Conservation (phyloP, 176 grass and related monocot species). For the Urochloa ruziziensis region DNA sequence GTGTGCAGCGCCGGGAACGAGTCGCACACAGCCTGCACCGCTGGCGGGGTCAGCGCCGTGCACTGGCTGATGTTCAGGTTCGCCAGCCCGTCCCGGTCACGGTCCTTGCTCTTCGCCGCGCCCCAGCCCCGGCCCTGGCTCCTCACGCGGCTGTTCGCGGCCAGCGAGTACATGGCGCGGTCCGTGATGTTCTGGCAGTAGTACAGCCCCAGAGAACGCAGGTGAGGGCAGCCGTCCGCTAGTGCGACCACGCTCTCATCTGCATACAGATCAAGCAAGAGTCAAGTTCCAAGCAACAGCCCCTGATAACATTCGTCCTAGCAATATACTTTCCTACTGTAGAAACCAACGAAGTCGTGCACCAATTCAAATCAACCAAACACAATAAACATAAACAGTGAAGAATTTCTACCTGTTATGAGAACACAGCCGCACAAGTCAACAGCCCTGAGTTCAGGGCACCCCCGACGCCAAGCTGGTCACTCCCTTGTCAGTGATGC, state of each 20-base stretch:
- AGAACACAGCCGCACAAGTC: slow-evolving; percentile 87
- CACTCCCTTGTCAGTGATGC: slow-evolving; percentile 76
- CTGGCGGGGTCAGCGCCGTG: slow-evolving; percentile 77
- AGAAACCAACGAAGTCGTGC: background rate
- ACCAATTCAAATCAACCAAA: background rate
- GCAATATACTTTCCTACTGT: background rate
- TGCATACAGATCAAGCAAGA: background rate
- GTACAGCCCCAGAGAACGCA: slow-evolving; percentile 71
- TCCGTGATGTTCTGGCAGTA: slow-evolving; percentile 95
- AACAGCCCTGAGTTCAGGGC: slow-evolving; percentile 69
- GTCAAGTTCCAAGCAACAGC: background rate
- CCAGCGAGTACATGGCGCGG: slow-evolving; percentile 81
- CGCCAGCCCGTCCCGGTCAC: slow-evolving; percentile 45
- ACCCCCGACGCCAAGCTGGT: slow-evolving; percentile 71
- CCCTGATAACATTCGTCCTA: background rate
- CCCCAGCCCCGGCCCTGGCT: slow-evolving; percentile 42
- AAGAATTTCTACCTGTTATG: slow-evolving; percentile 57
- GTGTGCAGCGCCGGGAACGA: slow-evolving; percentile 84
- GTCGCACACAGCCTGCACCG: slow-evolving; percentile 81
- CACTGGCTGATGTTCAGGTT: slow-evolving; percentile 93
- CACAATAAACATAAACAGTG: background rate
- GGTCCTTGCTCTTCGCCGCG: background rate
- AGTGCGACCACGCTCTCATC: slow-evolving; percentile 86
- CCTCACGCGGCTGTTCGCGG: slow-evolving; percentile 56
- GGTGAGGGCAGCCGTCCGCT: slow-evolving; percentile 54